Evolutionary conservation across 331 rosid species (phyloP), one percentile per base, ranked within the genome.

Genomic region (Cydonia oblonga): DNA sequence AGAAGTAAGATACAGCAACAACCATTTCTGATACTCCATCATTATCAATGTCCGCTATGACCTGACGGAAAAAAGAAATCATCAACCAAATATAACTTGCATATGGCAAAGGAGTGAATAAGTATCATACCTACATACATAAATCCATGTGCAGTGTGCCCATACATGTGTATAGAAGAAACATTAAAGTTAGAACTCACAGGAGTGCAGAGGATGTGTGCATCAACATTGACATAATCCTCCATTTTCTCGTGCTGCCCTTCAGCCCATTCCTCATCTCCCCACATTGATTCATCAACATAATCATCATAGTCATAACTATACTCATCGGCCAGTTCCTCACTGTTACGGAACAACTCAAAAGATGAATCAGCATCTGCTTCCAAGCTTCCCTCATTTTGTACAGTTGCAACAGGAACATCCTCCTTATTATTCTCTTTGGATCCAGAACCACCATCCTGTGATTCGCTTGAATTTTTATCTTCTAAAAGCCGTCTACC

Each of bases 1-100:
- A 95, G 80, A 95, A 95, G 84, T 95, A 89, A 60, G 99, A 91
- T 79, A 88, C 99, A 19, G 93, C 97, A 77, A 91, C 80, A 83
- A 95, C 70, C 99, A 95, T 91, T 84, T 93, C 98, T 25, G 88
- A 83, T 78, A 89, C 87, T 54, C 98, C 98, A 81, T 93, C 97
- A 49, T 89, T 93, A 84, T 93, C 97, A 53, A 93, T 91, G 79
- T 91, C 98, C 19, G 97, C 95, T 86, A 93, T 89, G 77, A 93
- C 96, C 98, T 85, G 79, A 79, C 19, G 22, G 66, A 64, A 70
- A 74, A 25, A 58, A 16, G 66, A 71, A 40, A 23, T 29, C 20
- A n/a, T 71, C 66, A 71, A 46, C 66, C 75, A 71, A n/a, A 38
- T 38, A 60, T 60, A 38, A 66, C 52, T 22, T 38, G 58, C 28